Evolutionary conservation across 305 asterid genomes (phyloP), one percentile per base, ranked within the genome.

Genomic region (Fraxinus nigra): DNA sequence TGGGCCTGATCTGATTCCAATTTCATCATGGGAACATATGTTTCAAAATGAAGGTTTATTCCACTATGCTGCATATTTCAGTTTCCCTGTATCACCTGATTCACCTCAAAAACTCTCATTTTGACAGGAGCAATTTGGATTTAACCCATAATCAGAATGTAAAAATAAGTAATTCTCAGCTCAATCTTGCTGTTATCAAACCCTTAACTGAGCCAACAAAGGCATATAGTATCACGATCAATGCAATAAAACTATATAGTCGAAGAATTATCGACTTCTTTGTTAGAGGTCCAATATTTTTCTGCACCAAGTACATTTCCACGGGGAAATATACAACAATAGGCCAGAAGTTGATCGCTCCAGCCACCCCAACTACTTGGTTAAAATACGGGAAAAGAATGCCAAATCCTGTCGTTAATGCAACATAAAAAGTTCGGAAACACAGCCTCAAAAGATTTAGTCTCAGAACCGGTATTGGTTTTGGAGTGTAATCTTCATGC

Each of bases 231-330:
- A 81, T 80, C 35, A 89, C 78, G 2, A 81, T 5, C 18, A 89
- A 75, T 80, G 86, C 84, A 35, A 85, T 30, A 22, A 78, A 16
- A 73, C 85, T 51, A 77, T 56, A 87, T 20, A 54, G 14, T 7
- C 90, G 85, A 34, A 89, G 83, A 79, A 69, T 34, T n/a, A 84
- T 81, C 70, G 82, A 82, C 56, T 78, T 79, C 24, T 72, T 48
- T 81, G 87, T 79, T 90, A 90, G 79, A n/a, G 84, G 65, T 73
- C 78, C 82, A 67, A 82, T 81, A 6, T 81, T 83, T 70, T 78
- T 84, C 86, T 89, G 92, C 43, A 85, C 87, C 28, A 87, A 34
- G 81, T 87, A 89, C 90, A 89, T 89, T 81, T 89, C 92, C 46
- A 83, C 85, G 0, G 92, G 92, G 80, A 89, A 89, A 78, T 89